Base-by-base conservation (phyloP, 805 yeast genomes). In the Wickerhamiella siamensis region DNA sequence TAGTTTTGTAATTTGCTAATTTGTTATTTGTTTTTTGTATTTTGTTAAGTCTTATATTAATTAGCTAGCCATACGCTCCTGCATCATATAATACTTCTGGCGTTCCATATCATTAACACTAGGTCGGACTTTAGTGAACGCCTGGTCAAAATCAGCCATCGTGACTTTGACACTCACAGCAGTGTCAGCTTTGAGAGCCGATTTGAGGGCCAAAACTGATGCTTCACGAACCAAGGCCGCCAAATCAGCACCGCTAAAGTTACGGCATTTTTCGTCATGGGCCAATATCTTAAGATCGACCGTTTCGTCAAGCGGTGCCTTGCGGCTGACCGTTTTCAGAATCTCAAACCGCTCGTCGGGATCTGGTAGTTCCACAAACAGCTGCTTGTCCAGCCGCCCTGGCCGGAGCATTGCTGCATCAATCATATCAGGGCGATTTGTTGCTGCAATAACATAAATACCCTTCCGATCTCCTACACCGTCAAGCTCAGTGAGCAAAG, bases 401-500 rank as follows among this genome's bases (percentile, higher is more conserved):
- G 97, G 97, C 57, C 98, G 74, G 36, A 91, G 64, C 97, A 88
- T 91, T 0, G 98, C 98, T 3, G 95, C 86, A 61, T 88, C 98
- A 49, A 88, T 91, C 83, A 88, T 88, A 58, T 88, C 98, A 0
- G 97, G 97, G 58, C 98, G 72, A 54, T 88, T 88, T 0, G 98
- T 88, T 2, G 98, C 98, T 22, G 95, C 97, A 50, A 88, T 75
- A 3, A 88, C 97, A 59, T 81, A 91, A 2, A 88, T 83, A 2
- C 97, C 97, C 46, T 79, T 74, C 51, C 97, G 69, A 51, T 88
- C 95, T 51, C 84, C 87, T 43, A 88, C 69, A 1, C 98, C 98
- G 62, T 91, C 98, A 31, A 91, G 68, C 57, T 91, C 98, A 0
- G 98, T 91, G 50, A 91, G 72, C 29, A 91, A 64, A 0, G 98